phyloP scores from a whole-genome alignment of 1,284 basidiomycete species.

The Heliocybe sulcata region DNA sequence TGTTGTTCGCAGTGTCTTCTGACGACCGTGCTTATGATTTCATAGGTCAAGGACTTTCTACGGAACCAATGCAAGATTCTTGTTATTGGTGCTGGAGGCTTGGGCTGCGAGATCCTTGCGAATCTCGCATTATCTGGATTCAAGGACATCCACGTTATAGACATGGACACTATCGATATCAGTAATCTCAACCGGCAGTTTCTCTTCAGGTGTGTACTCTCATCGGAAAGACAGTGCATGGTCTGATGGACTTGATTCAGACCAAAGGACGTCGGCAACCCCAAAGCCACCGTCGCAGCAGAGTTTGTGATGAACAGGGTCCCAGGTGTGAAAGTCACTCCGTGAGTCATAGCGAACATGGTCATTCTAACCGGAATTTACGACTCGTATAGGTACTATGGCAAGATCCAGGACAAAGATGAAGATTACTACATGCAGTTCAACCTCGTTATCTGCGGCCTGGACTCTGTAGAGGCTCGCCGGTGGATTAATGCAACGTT shows the following conservation, averaged over 20 bases:
- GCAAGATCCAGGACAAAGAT: conserved; percentile 98
- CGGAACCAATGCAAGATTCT: conserved; percentile 85
- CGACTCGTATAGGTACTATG: conserved; percentile 65
- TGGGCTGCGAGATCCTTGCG: conserved; percentile 93
- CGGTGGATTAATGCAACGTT: conserved; percentile 99
- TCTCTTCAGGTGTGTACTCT: conserved; percentile 71
- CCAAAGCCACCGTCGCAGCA: conserved; percentile 92
- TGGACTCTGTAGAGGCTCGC: conserved; percentile 96
- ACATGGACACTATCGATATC: conserved; percentile 99
- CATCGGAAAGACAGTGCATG: neutral
- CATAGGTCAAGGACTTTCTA: conserved; percentile 83
- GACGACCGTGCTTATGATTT: conserved; percentile 6
- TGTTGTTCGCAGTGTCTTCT: conserved; percentile 18
- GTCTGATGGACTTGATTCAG: conserved; percentile 31
- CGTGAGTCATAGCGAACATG: conserved; percentile 45
- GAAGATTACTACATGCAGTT: conserved; percentile 97
- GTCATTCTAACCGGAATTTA: conserved; percentile 8
- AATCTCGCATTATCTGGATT: conserved; percentile 94
- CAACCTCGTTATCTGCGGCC: conserved; percentile 92
- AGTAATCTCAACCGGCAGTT: conserved; percentile 99
- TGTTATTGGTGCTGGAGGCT: conserved; percentile 93
- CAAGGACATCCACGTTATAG: conserved; percentile 97
- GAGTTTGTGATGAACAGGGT: conserved; percentile 95
- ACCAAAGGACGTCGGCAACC: conserved; percentile 85
- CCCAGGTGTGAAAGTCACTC: conserved; percentile 89